Percentiles rank a stretch among this genome's conserved stretches.
Conservation (phyloP, 441 rosid genomes). For the Populus hybrid region DNA sequence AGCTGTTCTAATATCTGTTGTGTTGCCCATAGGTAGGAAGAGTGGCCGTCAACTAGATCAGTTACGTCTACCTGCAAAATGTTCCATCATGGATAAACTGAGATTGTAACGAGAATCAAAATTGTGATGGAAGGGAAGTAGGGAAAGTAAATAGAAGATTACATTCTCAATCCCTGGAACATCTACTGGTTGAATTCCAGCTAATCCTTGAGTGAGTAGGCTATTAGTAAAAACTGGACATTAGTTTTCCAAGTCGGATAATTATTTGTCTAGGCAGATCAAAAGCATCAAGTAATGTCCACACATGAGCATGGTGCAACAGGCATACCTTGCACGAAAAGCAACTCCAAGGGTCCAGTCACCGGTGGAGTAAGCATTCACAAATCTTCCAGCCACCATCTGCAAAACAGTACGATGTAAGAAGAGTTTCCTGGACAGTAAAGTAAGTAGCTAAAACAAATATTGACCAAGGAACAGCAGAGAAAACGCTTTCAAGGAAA, state of each 20-base stretch:
- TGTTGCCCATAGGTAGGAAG: slow-evolving; percentile 56
- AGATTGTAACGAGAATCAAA: neutral
- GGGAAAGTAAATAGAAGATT: slow-evolving; percentile 5
- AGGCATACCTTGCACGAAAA: slow-evolving; percentile 82
- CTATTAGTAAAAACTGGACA: slow-evolving; percentile 31
- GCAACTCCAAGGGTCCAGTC: slow-evolving; percentile 95
- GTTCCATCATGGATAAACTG: neutral
- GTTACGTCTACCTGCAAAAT: slow-evolving; percentile 60
- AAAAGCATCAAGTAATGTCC: neutral
- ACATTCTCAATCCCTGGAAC: slow-evolving; percentile 40
- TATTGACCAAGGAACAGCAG: slow-evolving; percentile 5
- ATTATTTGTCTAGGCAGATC: neutral
- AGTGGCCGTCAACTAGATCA: slow-evolving; percentile 44
- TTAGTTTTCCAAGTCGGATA: neutral
- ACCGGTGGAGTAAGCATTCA: slow-evolving; percentile 74
- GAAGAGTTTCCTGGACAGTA: slow-evolving; percentile 1
- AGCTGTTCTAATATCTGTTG: slow-evolving; percentile 51
- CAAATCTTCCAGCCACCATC: slow-evolving; percentile 97
- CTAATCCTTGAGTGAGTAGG: slow-evolving; percentile 82
- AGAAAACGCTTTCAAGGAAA: neutral
- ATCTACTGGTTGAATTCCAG: slow-evolving; percentile 75
- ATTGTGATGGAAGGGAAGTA: neutral
- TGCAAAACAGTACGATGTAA: slow-evolving; percentile 26
- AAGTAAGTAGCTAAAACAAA: slow-evolving; percentile 5
- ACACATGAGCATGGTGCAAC: neutral